Percentiles rank a stretch among this genome's conserved stretches.
Evolutionary conservation across 2,329 filamentous ascomycete genomes (phyloP).

Genomic region (Helminthosporium solani): DNA sequence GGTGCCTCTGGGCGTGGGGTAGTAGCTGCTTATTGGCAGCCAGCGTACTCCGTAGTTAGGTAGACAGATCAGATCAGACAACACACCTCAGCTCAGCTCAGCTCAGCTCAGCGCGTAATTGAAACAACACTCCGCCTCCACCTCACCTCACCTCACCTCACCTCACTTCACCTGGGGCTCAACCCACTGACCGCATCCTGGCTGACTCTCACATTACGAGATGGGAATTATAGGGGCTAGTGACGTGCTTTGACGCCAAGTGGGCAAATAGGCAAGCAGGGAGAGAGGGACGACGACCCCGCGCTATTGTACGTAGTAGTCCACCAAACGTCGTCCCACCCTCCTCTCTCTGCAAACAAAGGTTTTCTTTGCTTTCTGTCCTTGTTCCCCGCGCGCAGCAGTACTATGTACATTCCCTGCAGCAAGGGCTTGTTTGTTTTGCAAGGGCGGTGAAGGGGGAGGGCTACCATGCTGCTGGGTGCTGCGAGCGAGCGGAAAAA

Average conservation of each 20-base stretch:
- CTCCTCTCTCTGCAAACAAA: too few species aligned
- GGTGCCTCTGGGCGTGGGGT: conserved; percentile 10
- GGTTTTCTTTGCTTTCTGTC: conserved; percentile 7
- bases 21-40: conserved; percentile 32
- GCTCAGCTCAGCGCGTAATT: conserved; percentile 39
- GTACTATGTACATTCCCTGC: conserved; percentile 4
- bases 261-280: conserved; percentile 28
- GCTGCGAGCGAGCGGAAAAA: too few species aligned
- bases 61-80: conserved; percentile 38
- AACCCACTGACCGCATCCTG: too few species aligned
- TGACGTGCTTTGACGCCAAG: conserved; percentile 39
- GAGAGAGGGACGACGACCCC: conserved; percentile 18
- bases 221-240: conserved; percentile 14
- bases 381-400: conserved; percentile 9
- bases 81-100: conserved; percentile 1
- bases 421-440: conserved; percentile 8
- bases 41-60: conserved; percentile 10
- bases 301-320: too few species aligned
- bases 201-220: too few species aligned
- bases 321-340: too few species aligned
- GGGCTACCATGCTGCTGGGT: conserved; percentile 9
- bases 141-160: conserved; percentile 8
- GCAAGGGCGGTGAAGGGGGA: conserved; percentile 16
- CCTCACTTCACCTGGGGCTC: too few species aligned
- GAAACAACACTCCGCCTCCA: conserved; percentile 13